Base-by-base conservation (phyloP, 192 early-diverging fungal genomes). In the Rhizoclosmatium sp. region DNA sequence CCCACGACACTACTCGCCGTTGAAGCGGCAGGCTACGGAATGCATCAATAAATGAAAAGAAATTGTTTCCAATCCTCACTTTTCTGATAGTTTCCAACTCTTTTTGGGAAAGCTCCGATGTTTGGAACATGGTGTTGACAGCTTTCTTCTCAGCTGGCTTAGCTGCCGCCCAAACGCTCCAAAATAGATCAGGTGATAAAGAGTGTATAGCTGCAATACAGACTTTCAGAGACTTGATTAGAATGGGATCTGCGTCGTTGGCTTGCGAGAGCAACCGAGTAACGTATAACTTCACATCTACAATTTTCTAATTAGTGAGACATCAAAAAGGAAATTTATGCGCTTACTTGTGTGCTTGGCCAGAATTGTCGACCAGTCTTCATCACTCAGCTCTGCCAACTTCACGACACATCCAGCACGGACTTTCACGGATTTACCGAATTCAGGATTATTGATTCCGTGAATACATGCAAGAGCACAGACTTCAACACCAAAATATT, bases 311-410 rank as follows among this genome's bases (percentile, higher is more conserved):
- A 75, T 47, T 62, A 60, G 16, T 39, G 19, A 14, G 3, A 23
- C 54, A n/a, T 56, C 51, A 58, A 12, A 56, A 16, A 49, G 56
- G 56, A 69, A 2, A 5, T 10, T 7, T 31, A 64, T 54, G 41
- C 3, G 31, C 44, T 19, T 10, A 75, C 72, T 75, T 39, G 59
- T 58, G 9, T 56, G 45, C 45, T 62, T 75, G 5, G 23, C 64
- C 21, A 67, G 45, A 19, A 67, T 47, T 71, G 14, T 56, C 48
- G 45, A 10, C 81, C 81, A 82, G 4, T 82, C 81, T 4, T 65
- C 70, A 40, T 68, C 76, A 62, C 60, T 73, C 14, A 82, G n/a
- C 42, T 78, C 76, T 4, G 75, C 61, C 44, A 82, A 47, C 45
- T 79, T 71, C 4, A 31, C 65, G 4, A 69, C 44, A 59, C 76